phyloP scores from a whole-genome alignment of 2,329 filamentous ascomycete species.

The Fusarium ramigenum region DNA sequence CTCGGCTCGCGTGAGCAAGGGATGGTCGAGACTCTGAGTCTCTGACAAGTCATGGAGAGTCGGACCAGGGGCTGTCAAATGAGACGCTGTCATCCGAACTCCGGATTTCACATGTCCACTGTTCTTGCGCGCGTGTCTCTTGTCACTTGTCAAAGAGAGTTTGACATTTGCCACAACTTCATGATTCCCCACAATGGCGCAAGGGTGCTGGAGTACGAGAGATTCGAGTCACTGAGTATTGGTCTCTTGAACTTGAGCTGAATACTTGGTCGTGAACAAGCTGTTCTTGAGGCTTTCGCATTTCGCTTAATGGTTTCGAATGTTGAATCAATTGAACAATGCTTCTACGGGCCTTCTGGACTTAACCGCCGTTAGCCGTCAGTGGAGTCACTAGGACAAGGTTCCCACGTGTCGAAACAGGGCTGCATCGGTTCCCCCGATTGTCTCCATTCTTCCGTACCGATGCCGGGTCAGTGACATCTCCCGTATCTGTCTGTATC shows the following conservation, averaged over 20 bases:
- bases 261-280: background rate
- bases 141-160: background rate
- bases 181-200: conserved; percentile 24
- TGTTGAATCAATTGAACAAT: background rate
- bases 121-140: background rate
- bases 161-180: conserved; percentile 10
- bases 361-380: conserved; percentile 16
- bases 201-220: conserved; percentile 15
- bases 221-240: background rate
- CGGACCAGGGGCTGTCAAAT: conserved; percentile 24
- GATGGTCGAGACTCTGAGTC: conserved; percentile 18
- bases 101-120: conserved; percentile 33
- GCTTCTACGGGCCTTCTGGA: conserved; percentile 2
- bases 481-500: background rate
- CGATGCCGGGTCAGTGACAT: conserved; percentile 12
- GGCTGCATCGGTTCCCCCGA: conserved; percentile 24
- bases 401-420: conserved; percentile 28
- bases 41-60: conserved; percentile 23
- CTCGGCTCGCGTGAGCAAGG: conserved; percentile 12
- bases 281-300: background rate
- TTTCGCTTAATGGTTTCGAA: background rate
- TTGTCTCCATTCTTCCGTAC: conserved; percentile 12
- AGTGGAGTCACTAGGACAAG: conserved; percentile 18
- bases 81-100: conserved; percentile 10
- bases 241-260: background rate